Evolutionary conservation across 768 basidiomycete genomes (phyloP).

Genomic region (Kwoniella europaea): DNA sequence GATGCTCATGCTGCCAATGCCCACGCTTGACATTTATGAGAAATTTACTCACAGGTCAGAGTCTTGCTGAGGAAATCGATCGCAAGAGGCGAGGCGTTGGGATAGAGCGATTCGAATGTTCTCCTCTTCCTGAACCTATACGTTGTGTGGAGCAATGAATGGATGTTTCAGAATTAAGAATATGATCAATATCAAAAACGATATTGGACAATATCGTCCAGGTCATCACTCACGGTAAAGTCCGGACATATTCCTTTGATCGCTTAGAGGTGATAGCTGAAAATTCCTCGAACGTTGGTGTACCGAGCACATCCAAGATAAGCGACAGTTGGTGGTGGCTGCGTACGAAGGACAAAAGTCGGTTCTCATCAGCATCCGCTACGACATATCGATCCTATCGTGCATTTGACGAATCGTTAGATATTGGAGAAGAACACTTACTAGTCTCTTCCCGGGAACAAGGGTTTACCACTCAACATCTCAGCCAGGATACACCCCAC

Average conservation of each 20-base stretch:
- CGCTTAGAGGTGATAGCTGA: conserved; percentile 91
- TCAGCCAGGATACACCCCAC: conserved; percentile 69
- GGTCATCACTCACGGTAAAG: conserved; percentile 65
- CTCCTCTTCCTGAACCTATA: conserved; percentile 75
- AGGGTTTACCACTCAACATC: conserved; percentile 94
- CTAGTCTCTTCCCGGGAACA: conserved; percentile 91
- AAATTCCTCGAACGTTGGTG: conserved; percentile 95
- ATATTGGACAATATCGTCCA: too few species aligned
- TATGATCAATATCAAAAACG: too few species aligned
- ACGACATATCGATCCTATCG: neutral
- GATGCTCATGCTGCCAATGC: too few species aligned
- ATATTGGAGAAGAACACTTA: conserved; percentile 57
- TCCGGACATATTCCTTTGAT: conserved; percentile 93
- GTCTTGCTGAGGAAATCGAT: conserved; percentile 75
- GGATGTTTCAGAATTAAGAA: neutral
- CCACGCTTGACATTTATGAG: neutral
- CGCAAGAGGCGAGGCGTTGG: conserved; percentile 82
- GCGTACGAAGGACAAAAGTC: conserved; percentile 52
- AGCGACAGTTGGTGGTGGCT: conserved; percentile 93
- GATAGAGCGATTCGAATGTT: conserved; percentile 83
- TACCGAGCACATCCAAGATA: conserved; percentile 95
- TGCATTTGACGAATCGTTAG: neutral
- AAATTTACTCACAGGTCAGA: conserved; percentile 66
- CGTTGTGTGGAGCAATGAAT: neutral
- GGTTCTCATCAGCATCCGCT: too few species aligned